Conservation (phyloP, 306 rosid genomes). For the Citrullus mucosospermus region DNA sequence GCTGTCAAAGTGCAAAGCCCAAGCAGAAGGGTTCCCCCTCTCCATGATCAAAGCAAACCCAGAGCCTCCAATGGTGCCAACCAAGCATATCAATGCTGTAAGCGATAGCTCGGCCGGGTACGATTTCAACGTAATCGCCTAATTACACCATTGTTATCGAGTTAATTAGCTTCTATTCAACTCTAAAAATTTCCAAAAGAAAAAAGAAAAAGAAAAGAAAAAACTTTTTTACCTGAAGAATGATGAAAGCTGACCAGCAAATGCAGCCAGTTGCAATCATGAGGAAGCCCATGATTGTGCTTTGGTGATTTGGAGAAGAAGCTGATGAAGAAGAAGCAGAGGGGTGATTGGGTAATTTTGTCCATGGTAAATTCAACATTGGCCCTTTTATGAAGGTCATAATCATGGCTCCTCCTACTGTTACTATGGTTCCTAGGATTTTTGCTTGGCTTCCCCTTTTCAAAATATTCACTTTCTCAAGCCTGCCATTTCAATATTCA, state of each 20-base stretch:
- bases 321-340: not conserved
- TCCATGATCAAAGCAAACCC: slow-evolving; percentile 26
- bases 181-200: too few species aligned
- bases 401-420: slow-evolving; percentile 24
- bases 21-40: slow-evolving; percentile 29
- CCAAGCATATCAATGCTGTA: slow-evolving; percentile 36
- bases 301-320: slow-evolving; percentile 10
- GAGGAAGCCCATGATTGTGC: slow-evolving; percentile 24
- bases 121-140: slow-evolving; percentile 34
- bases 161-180: not conserved
- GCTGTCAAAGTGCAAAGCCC: slow-evolving; percentile 30
- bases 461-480: slow-evolving; percentile 31
- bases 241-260: slow-evolving; percentile 38
- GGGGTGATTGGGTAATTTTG: not conserved
- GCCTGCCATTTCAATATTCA: slow-evolving; percentile 17
- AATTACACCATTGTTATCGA: not conserved
- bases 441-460: slow-evolving; percentile 33
- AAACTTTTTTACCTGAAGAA: slow-evolving; percentile 18
- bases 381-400: slow-evolving; percentile 21
- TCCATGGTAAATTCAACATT: slow-evolving; percentile 10
- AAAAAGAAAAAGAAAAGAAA: too few species aligned
- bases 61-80: slow-evolving; percentile 18
- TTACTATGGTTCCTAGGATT: slow-evolving; percentile 14
- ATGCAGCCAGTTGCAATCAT: slow-evolving; percentile 27
- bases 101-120: slow-evolving; percentile 43